phyloP scores from a whole-genome alignment of 2,329 filamentous ascomycete genomes.

The Verticillium klebahnii region DNA sequence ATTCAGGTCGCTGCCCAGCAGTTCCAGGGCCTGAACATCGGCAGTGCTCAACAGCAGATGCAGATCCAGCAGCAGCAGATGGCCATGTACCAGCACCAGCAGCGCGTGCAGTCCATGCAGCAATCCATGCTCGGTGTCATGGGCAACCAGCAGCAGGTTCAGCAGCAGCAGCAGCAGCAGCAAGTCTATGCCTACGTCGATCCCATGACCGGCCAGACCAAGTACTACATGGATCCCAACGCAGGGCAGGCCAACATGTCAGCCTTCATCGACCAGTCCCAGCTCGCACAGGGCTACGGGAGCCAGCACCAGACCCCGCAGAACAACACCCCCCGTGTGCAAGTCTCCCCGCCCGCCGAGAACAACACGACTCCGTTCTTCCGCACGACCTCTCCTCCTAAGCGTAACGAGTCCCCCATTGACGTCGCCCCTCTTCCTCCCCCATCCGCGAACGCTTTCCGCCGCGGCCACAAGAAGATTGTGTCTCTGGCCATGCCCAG shows the following conservation, averaged over 20 bases:
- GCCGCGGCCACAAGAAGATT: slow-evolving; percentile 88
- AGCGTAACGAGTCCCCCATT: slow-evolving; percentile 64
- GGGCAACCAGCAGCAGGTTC: slow-evolving; percentile 30
- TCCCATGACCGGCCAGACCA: slow-evolving; percentile 77
- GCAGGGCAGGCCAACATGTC: slow-evolving; percentile 36
- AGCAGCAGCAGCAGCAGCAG: slow-evolving; percentile 50
- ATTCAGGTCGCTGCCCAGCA: slow-evolving; percentile 81
- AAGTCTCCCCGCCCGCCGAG: slow-evolving; percentile 76
- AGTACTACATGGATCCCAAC: slow-evolving; percentile 70
- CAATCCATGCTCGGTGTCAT: slow-evolving; percentile 31
- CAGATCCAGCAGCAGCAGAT: slow-evolving; percentile 44
- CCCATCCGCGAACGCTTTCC: slow-evolving; percentile 86
- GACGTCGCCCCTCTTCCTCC: slow-evolving; percentile 71
- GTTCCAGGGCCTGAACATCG: slow-evolving; percentile 72
- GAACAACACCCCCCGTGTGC: slow-evolving; percentile 44
- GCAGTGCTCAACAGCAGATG: slow-evolving; percentile 36
- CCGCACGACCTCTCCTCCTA: slow-evolving; percentile 64
- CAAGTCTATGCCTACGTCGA: slow-evolving; percentile 83
- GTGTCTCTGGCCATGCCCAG: slow-evolving; percentile 66
- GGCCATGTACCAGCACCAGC: slow-evolving; percentile 37
- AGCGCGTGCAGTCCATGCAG: slow-evolving; percentile 35
- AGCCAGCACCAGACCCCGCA: slow-evolving; percentile 51
- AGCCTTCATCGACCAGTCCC: slow-evolving; percentile 36
- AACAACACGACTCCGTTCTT: slow-evolving; percentile 40
- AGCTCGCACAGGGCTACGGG: slow-evolving; percentile 20